phyloP scores from a whole-genome alignment of 2,329 filamentous ascomycete species.

The Plectosphaerella cucumerina region DNA sequence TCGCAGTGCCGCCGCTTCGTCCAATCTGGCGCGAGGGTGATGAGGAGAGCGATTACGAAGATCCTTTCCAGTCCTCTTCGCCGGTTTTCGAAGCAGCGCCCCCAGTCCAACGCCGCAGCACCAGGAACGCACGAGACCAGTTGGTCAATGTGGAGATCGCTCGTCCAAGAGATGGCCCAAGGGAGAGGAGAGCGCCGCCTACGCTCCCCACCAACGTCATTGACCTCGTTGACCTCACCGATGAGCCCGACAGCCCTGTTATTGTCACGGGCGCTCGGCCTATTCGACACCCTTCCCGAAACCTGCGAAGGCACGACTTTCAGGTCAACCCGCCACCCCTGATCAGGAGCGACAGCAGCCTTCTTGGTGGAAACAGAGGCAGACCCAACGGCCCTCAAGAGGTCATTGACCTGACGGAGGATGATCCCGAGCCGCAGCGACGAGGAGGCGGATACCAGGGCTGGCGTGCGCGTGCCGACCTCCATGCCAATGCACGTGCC shows the following conservation, averaged over 20 bases:
- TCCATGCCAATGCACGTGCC: too few relatives aligned
- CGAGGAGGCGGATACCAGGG: too few relatives aligned
- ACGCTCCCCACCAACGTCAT: constrained; percentile 9
- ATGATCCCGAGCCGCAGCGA: constrained; percentile 31
- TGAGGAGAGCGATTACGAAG: too few relatives aligned
- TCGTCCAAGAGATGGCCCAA: constrained; percentile 6
- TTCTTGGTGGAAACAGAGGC: constrained; percentile 29
- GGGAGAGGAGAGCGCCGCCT: not conserved
- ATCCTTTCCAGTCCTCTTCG: too few relatives aligned
- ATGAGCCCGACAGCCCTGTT: constrained; percentile 43
- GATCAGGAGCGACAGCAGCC: constrained; percentile 39
- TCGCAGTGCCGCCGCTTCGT: too few relatives aligned
- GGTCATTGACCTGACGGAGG: constrained; percentile 52
- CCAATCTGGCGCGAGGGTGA: too few relatives aligned
- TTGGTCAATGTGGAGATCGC: constrained; percentile 20
- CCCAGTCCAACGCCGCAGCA: too few relatives aligned
- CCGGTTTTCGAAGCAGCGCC: too few relatives aligned
- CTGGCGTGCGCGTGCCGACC: too few relatives aligned
- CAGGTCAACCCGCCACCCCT: constrained; percentile 37
- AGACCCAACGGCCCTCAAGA: constrained; percentile 11
- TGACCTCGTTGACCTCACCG: constrained; percentile 45
- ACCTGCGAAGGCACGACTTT: constrained; percentile 37
- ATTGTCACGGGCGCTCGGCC: not conserved
- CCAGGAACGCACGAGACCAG: constrained; percentile 13
- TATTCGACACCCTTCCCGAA: constrained; percentile 16